These are phyloP conservation scores for Ustilago bromivora DNA, from an alignment of 1,284 basidiomycete genomes.

Conservation along the genomic window DNA sequence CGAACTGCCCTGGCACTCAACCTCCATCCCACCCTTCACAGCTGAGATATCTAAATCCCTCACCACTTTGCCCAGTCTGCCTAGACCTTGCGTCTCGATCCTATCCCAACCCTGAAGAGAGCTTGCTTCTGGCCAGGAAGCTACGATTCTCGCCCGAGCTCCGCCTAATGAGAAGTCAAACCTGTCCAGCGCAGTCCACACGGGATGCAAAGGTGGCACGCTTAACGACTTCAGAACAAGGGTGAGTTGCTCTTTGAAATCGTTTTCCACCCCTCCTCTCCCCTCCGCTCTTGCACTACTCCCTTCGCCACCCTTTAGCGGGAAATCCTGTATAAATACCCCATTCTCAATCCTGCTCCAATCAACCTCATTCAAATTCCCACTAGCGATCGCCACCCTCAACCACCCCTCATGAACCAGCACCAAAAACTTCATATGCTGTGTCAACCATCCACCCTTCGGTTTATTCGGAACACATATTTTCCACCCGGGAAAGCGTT, in stretches of 20 bases:
- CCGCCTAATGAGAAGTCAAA: conserved; percentile 42
- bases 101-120: conserved; percentile 52
- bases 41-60: conserved; percentile 27
- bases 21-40: conserved; percentile 6
- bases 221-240: conserved; percentile 49
- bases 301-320: conserved; percentile 6
- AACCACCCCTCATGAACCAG: conserved; percentile 55
- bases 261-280: conserved; percentile 10
- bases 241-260: conserved; percentile 46
- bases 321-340: conserved; percentile 65
- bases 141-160: conserved; percentile 51
- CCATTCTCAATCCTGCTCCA: conserved; percentile 67
- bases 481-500: conserved; percentile 46
- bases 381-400: conserved; percentile 57
- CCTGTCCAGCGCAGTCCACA: conserved; percentile 20
- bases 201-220: conserved; percentile 51
- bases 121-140: conserved; percentile 51
- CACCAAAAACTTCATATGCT: conserved; percentile 64
- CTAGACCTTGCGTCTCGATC: conserved; percentile 60
- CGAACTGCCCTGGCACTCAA: conserved; percentile 65
- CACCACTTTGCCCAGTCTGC: conserved; percentile 55
- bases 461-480: conserved; percentile 53
- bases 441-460: conserved; percentile 48
- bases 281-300: background rate
- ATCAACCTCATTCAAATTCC: conserved; percentile 63